Base-by-base conservation (phyloP, 2,329 filamentous ascomycete species). In the Pezizomycotina sp. region DNA sequence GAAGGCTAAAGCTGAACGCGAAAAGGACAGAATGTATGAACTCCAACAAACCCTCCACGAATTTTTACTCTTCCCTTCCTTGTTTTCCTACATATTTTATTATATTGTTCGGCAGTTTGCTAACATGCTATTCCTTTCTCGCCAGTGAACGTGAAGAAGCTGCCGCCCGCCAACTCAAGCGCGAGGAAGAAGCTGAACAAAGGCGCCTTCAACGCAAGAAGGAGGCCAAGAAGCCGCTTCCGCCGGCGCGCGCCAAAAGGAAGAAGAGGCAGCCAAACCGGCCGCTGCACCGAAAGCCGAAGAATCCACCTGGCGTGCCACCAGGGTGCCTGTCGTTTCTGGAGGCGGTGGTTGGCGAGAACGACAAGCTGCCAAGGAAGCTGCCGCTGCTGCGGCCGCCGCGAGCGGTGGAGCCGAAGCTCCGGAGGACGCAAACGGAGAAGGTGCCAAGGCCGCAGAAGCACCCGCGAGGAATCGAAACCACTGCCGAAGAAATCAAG, bases 141-240 rank as follows among this genome's bases (percentile, higher is more conserved):
- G 42, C 45, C 43, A 74, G 69, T 50, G 69, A 67, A 57, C 62
- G 71, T 45, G 72, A 74, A 53, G 72, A 74, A 48, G 62, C 63
- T 31, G 71, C 71, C 27, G 62, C 62, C 41, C 62, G 61, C 74
- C 28, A 74, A 69, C 38, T 72, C 69, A 54, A 73, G 71, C 38
- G 73, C 74, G 57, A 76, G 69, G 48, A 76, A 75, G 50, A 73
- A 75, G 53, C 69, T 80, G 1, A 91, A 93, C 58, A 98, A 93
- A 58, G 81, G 84, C 43, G 39, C 36, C 45, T 42, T 21, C 43
- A 47, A 31, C 35, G 44, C 27, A 48, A 38, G 21, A 45, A 20
- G 33, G 42, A 27, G n/a, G 16, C 27, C 22, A 13, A 19, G 31
- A 25, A 26, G 31, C 45, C 34, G 27, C 39, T 23, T 20, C 47